A percentile compares a stretch with the other conserved stretches of the same genome.
Evolutionary conservation across 768 basidiomycete species (phyloP).

Genomic region (Mrakia blollopis): DNA sequence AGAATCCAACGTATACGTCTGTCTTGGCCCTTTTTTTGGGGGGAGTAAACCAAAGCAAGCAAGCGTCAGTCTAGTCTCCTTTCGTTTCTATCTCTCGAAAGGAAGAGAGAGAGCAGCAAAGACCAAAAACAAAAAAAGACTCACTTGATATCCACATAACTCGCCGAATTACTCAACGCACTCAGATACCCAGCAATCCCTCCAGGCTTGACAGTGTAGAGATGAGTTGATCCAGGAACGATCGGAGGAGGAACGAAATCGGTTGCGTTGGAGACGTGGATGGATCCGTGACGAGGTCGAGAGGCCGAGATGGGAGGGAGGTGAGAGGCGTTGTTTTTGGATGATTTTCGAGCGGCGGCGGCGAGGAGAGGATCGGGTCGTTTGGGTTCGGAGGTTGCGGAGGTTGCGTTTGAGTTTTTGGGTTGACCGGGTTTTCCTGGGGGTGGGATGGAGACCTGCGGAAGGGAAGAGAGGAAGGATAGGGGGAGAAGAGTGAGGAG

Average conservation of each 20-base stretch:
- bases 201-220: slow-evolving; percentile 94
- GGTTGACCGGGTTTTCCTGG: not conserved
- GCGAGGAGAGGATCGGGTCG: not conserved
- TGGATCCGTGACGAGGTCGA: slow-evolving; percentile 11
- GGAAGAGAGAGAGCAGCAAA: not conserved
- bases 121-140: not conserved
- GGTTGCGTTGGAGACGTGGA: not conserved
- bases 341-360: slow-evolving; percentile 6
- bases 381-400: slow-evolving; percentile 2
- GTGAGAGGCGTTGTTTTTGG: not conserved
- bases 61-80: not conserved
- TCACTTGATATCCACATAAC: slow-evolving; percentile 84
- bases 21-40: slow-evolving; percentile 74
- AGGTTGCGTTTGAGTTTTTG: not conserved
- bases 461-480: not conserved
- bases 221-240: slow-evolving; percentile 44
- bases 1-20: slow-evolving; percentile 94
- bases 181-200: slow-evolving; percentile 96
- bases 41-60: too few relatives aligned
- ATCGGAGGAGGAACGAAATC: not conserved
- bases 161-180: slow-evolving; percentile 82
- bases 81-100: too few relatives aligned
- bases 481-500: slow-evolving; percentile 20
- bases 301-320: slow-evolving; percentile 15
- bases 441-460: slow-evolving; percentile 25